These are phyloP conservation scores for Zymoseptoria crescenta DNA, from an alignment of 2,329 filamentous ascomycete genomes.

Conservation along the genomic window DNA sequence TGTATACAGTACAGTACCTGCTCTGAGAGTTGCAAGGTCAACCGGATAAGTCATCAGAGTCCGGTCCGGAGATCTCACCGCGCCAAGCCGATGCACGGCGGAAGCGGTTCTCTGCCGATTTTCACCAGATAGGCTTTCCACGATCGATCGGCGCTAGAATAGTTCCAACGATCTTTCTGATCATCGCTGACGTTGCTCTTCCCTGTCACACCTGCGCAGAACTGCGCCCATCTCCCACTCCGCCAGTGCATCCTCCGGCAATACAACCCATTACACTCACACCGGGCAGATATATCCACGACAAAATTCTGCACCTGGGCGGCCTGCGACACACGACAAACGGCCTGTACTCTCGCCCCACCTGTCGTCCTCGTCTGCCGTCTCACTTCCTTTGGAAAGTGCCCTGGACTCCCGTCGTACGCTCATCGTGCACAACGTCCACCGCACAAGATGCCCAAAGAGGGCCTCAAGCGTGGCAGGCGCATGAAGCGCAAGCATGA, in stretches of 20 bases:
- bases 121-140: too few species aligned
- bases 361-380: not conserved
- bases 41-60: not conserved
- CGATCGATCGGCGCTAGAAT: too few species aligned
- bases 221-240: not conserved
- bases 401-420: not conserved
- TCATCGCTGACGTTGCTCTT: not conserved
- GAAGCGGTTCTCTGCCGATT: too few species aligned
- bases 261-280: not conserved
- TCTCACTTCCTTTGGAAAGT: not conserved
- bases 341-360: not conserved
- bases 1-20: too few species aligned
- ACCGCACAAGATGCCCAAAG: conserved; percentile 46
- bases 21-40: too few species aligned
- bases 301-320: not conserved
- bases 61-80: not conserved
- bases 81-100: not conserved
- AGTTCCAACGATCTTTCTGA: too few species aligned
- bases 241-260: not conserved
- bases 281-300: not conserved
- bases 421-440: not conserved
- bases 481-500: conserved; percentile 49
- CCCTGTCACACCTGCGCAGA: not conserved
- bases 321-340: not conserved
- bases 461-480: conserved; percentile 51